Evolutionary conservation across 139 green algal genomes (phyloP).

Genomic region (Chlorella sp.): DNA sequence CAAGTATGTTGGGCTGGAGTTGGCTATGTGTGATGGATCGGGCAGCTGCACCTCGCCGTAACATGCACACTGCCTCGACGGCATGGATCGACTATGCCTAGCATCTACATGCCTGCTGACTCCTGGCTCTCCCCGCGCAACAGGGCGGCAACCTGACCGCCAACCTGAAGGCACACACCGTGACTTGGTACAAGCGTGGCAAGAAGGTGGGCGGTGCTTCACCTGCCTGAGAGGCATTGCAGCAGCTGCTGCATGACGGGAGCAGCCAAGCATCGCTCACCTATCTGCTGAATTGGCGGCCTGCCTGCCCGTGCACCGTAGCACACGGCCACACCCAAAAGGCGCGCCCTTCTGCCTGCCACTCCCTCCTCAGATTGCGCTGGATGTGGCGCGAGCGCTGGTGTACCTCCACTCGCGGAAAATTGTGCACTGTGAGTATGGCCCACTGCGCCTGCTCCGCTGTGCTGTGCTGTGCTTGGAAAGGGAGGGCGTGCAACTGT

Average conservation of each 20-base stretch:
- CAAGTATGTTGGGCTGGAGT: too few species aligned
- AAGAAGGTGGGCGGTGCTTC: conserved; percentile 14
- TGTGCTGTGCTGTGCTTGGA: too few species aligned
- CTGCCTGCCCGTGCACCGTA: background rate
- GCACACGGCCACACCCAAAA: too few species aligned
- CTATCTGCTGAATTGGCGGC: background rate
- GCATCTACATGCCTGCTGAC: too few species aligned
- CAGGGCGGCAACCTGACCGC: conserved; percentile 46
- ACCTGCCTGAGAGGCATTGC: background rate
- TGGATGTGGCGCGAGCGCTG: conserved; percentile 51
- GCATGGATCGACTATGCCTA: too few species aligned
- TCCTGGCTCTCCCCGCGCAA: too few species aligned
- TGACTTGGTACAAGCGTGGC: conserved; percentile 33
- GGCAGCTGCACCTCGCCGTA: too few species aligned
- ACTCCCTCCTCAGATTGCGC: conserved; percentile 26
- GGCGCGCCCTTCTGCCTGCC: background rate
- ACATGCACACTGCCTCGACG: too few species aligned
- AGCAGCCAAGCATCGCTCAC: background rate
- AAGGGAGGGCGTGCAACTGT: too few species aligned
- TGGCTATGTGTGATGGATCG: too few species aligned
- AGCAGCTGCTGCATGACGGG: background rate
- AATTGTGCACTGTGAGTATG: too few species aligned
- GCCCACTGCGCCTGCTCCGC: too few species aligned
- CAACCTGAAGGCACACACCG: conserved; percentile 17
- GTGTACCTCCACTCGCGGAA: conserved; percentile 24